These are phyloP conservation scores for Glycine latifolia DNA, from an alignment of 306 rosid species.

Conservation along the genomic window DNA sequence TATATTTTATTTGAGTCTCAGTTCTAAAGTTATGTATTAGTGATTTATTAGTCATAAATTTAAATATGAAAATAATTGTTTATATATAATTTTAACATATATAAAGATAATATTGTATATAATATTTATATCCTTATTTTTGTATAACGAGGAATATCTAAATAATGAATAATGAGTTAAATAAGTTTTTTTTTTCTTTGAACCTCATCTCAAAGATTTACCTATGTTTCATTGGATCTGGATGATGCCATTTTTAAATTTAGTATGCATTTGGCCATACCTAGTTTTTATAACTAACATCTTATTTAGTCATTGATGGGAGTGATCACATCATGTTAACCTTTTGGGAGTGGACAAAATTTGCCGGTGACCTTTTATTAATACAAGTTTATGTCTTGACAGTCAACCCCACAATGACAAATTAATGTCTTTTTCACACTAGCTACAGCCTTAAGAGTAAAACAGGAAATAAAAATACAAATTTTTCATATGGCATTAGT, in stretches of 20 bases:
- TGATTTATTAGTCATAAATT: too few species aligned
- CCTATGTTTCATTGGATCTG: neutral
- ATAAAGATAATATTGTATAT: too few species aligned
- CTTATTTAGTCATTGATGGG: neutral
- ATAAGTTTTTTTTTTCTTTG: neutral
- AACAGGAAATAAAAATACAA: neutral
- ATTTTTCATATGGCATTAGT: neutral
- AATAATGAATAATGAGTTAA: too few species aligned
- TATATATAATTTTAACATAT: too few species aligned
- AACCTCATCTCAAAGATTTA: neutral
- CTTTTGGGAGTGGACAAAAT: neutral
- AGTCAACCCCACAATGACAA: neutral
- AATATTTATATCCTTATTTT: too few species aligned
- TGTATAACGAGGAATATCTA: too few species aligned
- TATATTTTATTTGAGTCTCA: too few species aligned
- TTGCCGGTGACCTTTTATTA: neutral
- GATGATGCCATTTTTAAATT: too few species aligned
- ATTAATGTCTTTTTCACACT: neutral
- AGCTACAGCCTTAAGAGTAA: neutral
- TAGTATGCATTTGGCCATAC: neutral
- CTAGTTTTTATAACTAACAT: neutral
- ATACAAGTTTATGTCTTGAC: neutral
- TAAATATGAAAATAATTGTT: too few species aligned
- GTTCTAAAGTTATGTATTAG: too few species aligned
- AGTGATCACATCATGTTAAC: constrained; percentile 5